phyloP scores from a whole-genome alignment of 2,329 filamentous ascomycete species.

The Aureobasidium pullulans region DNA sequence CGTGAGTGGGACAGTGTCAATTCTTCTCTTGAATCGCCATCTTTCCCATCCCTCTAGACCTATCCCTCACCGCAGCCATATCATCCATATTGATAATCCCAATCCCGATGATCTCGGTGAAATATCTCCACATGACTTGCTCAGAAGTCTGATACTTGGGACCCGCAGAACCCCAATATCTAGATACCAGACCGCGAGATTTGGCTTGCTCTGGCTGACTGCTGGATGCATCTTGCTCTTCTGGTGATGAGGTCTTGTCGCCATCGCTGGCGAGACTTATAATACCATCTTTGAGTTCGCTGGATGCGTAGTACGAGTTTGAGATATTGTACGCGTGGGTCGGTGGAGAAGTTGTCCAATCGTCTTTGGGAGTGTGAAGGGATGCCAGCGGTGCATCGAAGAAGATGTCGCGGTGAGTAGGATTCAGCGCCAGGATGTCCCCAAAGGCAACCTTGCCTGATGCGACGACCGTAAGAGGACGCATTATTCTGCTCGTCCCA shows the following conservation, averaged over 20 bases:
- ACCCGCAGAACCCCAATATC: neutral
- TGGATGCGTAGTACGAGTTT: constrained; percentile 13
- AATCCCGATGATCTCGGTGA: neutral
- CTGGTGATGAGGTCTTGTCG: neutral
- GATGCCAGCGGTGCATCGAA: constrained; percentile 30
- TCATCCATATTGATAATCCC: neutral
- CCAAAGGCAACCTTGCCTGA: constrained; percentile 47
- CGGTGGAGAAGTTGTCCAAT: neutral
- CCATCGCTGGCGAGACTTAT: neutral
- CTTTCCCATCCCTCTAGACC: neutral
- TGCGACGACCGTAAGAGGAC: constrained; percentile 47
- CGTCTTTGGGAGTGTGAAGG: neutral
- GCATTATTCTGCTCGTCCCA: constrained; percentile 31
- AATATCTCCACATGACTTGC: neutral
- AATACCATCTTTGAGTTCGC: neutral
- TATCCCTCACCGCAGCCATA: neutral
- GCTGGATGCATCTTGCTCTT: neutral
- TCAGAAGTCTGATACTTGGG: neutral
- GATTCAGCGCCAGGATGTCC: constrained; percentile 30
- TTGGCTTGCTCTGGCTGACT: neutral
- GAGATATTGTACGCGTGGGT: constrained; percentile 11
- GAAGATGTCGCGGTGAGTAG: constrained; percentile 45
- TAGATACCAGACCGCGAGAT: neutral
- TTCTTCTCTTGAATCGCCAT: too few species aligned
- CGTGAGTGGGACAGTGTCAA: too few species aligned